Conservation (phyloP, 2,329 filamentous ascomycete genomes). For the Emergomyces orientalis region DNA sequence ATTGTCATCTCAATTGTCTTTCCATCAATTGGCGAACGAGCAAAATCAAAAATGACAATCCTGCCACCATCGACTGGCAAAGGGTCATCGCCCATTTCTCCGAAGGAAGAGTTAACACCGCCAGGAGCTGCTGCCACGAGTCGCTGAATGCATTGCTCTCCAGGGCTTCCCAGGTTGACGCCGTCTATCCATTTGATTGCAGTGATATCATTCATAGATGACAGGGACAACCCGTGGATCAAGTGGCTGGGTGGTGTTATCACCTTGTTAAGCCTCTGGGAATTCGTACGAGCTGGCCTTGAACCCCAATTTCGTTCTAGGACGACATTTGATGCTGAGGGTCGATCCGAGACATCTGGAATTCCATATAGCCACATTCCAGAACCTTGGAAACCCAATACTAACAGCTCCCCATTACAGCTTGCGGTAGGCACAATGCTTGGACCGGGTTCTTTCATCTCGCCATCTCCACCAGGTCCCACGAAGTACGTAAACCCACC, state of each 20-base stretch:
- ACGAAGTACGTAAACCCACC: constrained; percentile 74
- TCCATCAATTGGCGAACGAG: constrained; percentile 52
- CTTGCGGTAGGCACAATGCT: constrained; percentile 61
- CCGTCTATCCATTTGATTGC: constrained; percentile 61
- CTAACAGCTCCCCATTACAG: constrained; percentile 60
- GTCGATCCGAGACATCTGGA: constrained; percentile 46
- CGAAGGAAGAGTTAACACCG: constrained; percentile 48
- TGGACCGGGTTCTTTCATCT: constrained; percentile 53
- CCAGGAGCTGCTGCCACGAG: constrained; percentile 66
- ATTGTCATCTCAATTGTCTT: constrained; percentile 52
- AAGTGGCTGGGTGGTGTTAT: constrained; percentile 53
- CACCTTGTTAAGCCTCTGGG: constrained; percentile 27
- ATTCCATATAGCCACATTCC: constrained; percentile 73
- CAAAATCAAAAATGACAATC: constrained; percentile 64
- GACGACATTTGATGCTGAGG: constrained; percentile 14
- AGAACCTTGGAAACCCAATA: constrained; percentile 61
- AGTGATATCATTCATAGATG: constrained; percentile 56
- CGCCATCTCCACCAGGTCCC: constrained; percentile 45
- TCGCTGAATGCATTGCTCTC: constrained; percentile 24
- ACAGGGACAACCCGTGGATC: constrained; percentile 56
- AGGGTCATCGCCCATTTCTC: constrained; percentile 57
- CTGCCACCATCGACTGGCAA: constrained; percentile 72
- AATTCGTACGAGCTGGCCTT: constrained; percentile 19
- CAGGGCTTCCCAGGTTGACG: constrained; percentile 41
- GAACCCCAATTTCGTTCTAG: constrained; percentile 13